Evolutionary conservation across 2,329 filamentous ascomycete genomes (phyloP).

Genomic region (Drechslera avenae): DNA sequence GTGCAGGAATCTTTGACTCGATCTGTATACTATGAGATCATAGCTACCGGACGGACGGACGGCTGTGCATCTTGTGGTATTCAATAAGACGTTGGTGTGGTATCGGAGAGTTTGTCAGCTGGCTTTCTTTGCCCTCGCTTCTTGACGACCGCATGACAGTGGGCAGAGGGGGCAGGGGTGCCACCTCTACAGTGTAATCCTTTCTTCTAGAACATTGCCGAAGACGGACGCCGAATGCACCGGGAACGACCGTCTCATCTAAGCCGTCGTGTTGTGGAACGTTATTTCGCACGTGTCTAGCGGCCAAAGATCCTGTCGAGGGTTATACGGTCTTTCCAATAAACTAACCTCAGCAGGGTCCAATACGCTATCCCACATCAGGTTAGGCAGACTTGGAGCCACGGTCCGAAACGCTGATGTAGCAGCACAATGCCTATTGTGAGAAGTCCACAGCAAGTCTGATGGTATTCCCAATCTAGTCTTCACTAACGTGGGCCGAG

Average conservation of each 20-base stretch:
- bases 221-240: conserved; percentile 11
- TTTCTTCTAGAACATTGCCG: conserved; percentile 35
- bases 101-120: conserved; percentile 40
- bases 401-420: background rate
- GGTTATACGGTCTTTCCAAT: background rate
- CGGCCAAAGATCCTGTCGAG: conserved; percentile 1
- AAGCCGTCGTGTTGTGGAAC: background rate
- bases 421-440: background rate
- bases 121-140: conserved; percentile 23
- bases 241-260: background rate
- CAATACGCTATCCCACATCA: background rate
- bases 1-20: conserved; percentile 15
- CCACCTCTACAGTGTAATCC: conserved; percentile 1
- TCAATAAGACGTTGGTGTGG: conserved; percentile 21
- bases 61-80: conserved; percentile 24
- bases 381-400: background rate
- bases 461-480: conserved; percentile 5
- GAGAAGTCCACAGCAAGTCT: background rate
- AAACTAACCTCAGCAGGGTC: background rate
- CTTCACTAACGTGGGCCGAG: conserved; percentile 10
- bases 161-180: conserved; percentile 21
- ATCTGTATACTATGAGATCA: conserved; percentile 34
- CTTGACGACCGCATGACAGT: conserved; percentile 25
- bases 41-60: conserved; percentile 10
- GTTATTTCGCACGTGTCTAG: background rate